phyloP scores from a whole-genome alignment of 2,329 filamentous ascomycete genomes.

The Aspergillus eucalypticola region DNA sequence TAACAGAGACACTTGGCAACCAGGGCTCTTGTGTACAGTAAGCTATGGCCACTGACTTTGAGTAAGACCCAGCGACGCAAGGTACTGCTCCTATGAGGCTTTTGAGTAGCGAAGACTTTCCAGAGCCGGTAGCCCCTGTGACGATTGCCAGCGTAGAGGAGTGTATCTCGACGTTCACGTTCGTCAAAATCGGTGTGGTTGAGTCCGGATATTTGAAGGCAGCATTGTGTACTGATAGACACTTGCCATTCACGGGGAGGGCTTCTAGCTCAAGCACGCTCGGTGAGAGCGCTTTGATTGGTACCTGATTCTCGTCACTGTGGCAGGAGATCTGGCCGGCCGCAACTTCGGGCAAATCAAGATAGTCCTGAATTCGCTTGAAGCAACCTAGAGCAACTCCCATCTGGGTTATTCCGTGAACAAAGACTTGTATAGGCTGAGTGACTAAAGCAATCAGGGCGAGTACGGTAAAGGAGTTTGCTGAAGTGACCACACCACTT shows the following conservation, averaged over 20 bases:
- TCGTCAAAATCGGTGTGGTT: background rate
- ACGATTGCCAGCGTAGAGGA: background rate
- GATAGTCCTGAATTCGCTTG: background rate
- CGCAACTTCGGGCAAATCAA: background rate
- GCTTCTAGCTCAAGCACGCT: background rate
- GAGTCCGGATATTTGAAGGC: background rate
- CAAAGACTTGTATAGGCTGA: background rate
- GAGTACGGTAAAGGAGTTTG: background rate
- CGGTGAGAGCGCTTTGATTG: background rate
- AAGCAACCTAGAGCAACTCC: background rate
- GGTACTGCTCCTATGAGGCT: background rate
- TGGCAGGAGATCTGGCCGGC: background rate
- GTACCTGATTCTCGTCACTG: background rate
- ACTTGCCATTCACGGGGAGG: background rate
- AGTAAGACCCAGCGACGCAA: background rate
- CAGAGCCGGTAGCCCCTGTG: background rate
- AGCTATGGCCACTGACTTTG: background rate
- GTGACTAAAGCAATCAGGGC: background rate
- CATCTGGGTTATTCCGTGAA: background rate
- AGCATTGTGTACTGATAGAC: background rate
- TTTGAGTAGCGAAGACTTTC: background rate
- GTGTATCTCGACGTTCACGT: background rate
- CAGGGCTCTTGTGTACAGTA: background rate
- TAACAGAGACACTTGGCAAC: background rate
- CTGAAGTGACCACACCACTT: background rate